Percentiles rank a stretch among this genome's conserved stretches.
These are phyloP conservation scores for Leptomonas seymouri DNA, from an alignment of 208 protist species.

Conservation along the genomic window DNA sequence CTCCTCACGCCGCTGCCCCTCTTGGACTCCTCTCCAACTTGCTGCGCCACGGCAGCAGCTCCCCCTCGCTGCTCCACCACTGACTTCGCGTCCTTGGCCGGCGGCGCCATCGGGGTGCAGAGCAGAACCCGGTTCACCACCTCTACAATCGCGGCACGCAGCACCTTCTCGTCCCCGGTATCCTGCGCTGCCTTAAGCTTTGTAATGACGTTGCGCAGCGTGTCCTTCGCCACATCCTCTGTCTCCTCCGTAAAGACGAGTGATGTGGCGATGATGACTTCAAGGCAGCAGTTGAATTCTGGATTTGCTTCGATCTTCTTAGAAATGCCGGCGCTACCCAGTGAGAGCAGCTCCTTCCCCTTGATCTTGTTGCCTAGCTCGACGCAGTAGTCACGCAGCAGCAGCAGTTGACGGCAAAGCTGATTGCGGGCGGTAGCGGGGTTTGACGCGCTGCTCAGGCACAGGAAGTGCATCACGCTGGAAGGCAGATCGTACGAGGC, in stretches of 20 bases:
- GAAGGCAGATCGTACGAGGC: slow-evolving; percentile 27
- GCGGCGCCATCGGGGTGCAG: slow-evolving; percentile 42
- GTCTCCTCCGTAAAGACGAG: slow-evolving; percentile 32
- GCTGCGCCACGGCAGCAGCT: background rate
- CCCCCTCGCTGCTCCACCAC: slow-evolving; percentile 15
- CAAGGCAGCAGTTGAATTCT: slow-evolving; percentile 38
- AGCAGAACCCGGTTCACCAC: slow-evolving; percentile 50
- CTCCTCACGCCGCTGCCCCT: background rate
- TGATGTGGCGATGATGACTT: slow-evolving; percentile 32
- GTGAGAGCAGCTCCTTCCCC: slow-evolving; percentile 28
- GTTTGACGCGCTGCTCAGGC: slow-evolving; percentile 19
- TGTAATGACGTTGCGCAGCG: slow-evolving; percentile 29
- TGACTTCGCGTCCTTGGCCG: slow-evolving; percentile 16
- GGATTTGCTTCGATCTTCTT: slow-evolving; percentile 17
- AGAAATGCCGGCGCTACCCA: slow-evolving; percentile 23
- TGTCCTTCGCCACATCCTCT: slow-evolving; percentile 31
- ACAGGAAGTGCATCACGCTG: slow-evolving; percentile 30
- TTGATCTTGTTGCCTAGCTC: slow-evolving; percentile 23
- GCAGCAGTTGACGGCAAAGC: slow-evolving; percentile 33
- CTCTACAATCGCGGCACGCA: slow-evolving; percentile 38
- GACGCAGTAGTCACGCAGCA: slow-evolving; percentile 36
- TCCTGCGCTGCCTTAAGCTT: slow-evolving; percentile 37
- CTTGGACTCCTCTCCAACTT: background rate
- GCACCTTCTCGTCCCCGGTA: slow-evolving; percentile 34
- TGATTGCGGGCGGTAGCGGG: slow-evolving; percentile 14